Evolutionary conservation across 2,329 filamentous ascomycete genomes (phyloP).

Genomic region (Monilinia fructicola): DNA sequence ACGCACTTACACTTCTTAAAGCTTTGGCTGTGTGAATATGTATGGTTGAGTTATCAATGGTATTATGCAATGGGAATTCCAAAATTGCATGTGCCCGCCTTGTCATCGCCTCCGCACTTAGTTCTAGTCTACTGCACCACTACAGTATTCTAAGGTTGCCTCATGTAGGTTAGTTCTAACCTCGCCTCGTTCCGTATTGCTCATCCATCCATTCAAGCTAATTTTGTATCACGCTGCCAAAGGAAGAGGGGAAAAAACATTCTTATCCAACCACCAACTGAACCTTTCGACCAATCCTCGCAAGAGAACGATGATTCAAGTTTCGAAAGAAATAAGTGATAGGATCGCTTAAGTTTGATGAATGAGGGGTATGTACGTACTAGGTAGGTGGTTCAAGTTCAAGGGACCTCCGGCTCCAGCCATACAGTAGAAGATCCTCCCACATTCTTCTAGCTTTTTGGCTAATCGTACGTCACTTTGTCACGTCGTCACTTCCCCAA

Average conservation of each 20-base stretch:
- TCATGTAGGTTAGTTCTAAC: no score
- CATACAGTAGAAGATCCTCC: background rate
- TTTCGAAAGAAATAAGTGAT: conserved; percentile 1
- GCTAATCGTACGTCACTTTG: conserved; percentile 11
- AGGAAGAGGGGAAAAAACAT: background rate
- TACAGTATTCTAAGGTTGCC: no score
- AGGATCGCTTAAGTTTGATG: background rate
- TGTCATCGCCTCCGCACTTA: background rate
- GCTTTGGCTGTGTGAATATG: background rate
- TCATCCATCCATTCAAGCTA: background rate
- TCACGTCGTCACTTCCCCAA: conserved; percentile 1
- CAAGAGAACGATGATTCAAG: background rate
- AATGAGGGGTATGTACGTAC: conserved; percentile 2
- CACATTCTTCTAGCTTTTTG: background rate
- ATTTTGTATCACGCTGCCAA: background rate
- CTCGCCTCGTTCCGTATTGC: background rate
- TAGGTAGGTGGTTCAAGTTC: background rate
- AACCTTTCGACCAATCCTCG: background rate
- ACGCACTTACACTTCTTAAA: background rate
- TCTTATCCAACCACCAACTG: background rate
- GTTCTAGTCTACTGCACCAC: no score
- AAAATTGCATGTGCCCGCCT: background rate
- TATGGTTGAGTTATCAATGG: background rate
- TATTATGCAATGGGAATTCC: conserved; percentile 2
- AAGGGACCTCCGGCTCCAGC: background rate